Base-by-base conservation (phyloP, 805 yeast species). In the Schwanniomyces yamadae region DNA sequence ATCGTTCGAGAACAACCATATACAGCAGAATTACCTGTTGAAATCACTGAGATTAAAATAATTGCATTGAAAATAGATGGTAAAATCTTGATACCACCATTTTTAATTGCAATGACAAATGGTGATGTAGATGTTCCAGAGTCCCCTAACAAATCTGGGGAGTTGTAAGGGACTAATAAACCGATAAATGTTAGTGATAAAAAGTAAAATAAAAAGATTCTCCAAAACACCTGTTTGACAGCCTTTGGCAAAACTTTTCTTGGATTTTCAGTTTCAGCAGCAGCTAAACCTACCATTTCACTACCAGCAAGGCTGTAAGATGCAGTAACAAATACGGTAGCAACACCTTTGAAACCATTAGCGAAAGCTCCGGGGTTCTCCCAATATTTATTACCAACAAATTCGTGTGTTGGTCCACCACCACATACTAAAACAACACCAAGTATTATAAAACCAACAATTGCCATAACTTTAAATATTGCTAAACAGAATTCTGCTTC, bases 21-120 rank as follows among this genome's bases (percentile, higher is more conserved):
- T 25, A 82, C 77, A 2, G 89, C 77, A 16, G 88, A 78, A 66
- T 83, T 84, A 46, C 88, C 89, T 36, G 82, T 89, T 6, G 89
- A 82, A 38, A 81, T 61, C 18, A 84, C 87, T 4, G 90, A 80
- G 39, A 83, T 60, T 62, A 84, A 66, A 48, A 84, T 82, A 28
- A 83, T 86, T 17, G 79, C 85, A 54, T 84, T 84, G 66, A 84
- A 80, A 44, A 84, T 76, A 33, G 82, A 78, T 33, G 90, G 90
- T 34, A 82, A 71, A 28, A 77, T 84, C 29, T 63, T 63, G 44
- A 83, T 78, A 48, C 83, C 81, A 19, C 77, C 84, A 37, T 71
- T 63, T 22, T 70, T 65, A 37, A 82, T 76, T 27, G 90, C 89
- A 58, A 83, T 73, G 47, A 83, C 89, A 52, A 82, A 83, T 18